A percentile compares a stretch with the other conserved stretches of the same genome.
phyloP scores from a whole-genome alignment of 345 rosid species.

The Odontarrhena argentea region DNA sequence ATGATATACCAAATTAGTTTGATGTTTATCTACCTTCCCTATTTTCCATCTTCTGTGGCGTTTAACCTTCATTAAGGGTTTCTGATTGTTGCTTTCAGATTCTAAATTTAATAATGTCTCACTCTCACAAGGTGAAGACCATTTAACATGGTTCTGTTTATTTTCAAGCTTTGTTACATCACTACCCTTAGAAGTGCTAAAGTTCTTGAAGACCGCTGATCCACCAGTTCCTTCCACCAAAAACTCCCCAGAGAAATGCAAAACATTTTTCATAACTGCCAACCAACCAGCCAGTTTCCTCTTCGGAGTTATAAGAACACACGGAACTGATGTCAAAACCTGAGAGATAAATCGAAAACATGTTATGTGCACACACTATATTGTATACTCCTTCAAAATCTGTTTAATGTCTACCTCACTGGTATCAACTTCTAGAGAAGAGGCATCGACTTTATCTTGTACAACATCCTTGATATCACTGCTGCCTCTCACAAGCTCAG shows the following conservation, averaged over 20 bases:
- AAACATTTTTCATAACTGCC: constrained; percentile 75
- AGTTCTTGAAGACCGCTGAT: constrained; percentile 77
- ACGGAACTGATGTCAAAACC: constrained; percentile 76
- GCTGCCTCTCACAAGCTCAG: constrained; percentile 55
- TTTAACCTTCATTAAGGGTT: constrained; percentile 65
- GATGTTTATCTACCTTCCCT: constrained; percentile 59
- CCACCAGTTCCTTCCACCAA: constrained; percentile 94
- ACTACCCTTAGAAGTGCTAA: constrained; percentile 50
- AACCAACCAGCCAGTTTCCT: constrained; percentile 88
- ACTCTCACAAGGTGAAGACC: constrained; percentile 54
- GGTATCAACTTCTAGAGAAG: constrained; percentile 68
- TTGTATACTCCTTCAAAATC: constrained; percentile 29
- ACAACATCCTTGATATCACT: constrained; percentile 60
- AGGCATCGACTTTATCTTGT: constrained; percentile 62
- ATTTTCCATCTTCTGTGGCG: constrained; percentile 91
- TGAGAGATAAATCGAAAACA: constrained; percentile 45
- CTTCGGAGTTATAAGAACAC: constrained; percentile 87
- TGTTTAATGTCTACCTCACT: constrained; percentile 59
- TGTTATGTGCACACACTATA: constrained; percentile 26
- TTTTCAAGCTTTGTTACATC: constrained; percentile 62
- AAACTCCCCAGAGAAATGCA: constrained; percentile 92
- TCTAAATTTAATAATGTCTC: constrained; percentile 50
- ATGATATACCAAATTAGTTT: constrained; percentile 20
- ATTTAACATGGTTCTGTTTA: constrained; percentile 60
- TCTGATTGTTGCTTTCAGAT: constrained; percentile 52